Evolutionary conservation across 1,284 basidiomycete genomes (phyloP), one percentile per base, ranked within the genome.

Genomic region (Anthracocystis walkeri): DNA sequence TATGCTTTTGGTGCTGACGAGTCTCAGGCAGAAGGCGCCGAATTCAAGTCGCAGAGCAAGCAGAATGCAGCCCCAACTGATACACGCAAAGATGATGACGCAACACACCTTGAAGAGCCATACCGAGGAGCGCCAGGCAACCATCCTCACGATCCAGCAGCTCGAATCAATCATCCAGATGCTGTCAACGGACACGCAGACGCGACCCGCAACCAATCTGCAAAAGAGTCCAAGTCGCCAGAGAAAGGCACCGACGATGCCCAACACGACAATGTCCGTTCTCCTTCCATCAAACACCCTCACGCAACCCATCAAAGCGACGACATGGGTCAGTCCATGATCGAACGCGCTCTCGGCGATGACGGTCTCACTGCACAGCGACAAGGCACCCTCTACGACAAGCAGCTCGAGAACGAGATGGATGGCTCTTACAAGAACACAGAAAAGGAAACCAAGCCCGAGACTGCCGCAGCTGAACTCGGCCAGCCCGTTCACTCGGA

Each of bases 321-420:
- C 46, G 72, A 75, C 42, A 69, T 75, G 72, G 66, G 72, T 10
- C 72, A 75, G 21, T 58, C 66, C 52, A 57, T 67, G 31, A 75
- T 75, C 51, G 73, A 75, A 18, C 60, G 65, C 3, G 73, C 73
- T 11, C 65, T 75, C n/a, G 73, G 73, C 44, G 73, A 71, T 31
- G 51, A 71, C 1, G 68, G 73, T 7, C 55, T 65, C 40, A 61
- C 56, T n/a, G 73, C 68, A 10, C 57, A 75, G 53, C 59, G 66
- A 58, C 66, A 65, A 18, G 73, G 73, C 48, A 67, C 61, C 11
- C 20, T 65, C 54, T 65, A 63, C 42, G 68, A 75, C 54, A 61
- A 65, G 50, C 65, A 67, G 35, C 58, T 75, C 20, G 68, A 71
- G 12, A 65, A 71, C 46, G 60, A 75, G 40, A 66, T 67, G 57